phyloP scores from a whole-genome alignment of 2,329 filamentous ascomycete genomes.

The Cordyceps cicadae region DNA sequence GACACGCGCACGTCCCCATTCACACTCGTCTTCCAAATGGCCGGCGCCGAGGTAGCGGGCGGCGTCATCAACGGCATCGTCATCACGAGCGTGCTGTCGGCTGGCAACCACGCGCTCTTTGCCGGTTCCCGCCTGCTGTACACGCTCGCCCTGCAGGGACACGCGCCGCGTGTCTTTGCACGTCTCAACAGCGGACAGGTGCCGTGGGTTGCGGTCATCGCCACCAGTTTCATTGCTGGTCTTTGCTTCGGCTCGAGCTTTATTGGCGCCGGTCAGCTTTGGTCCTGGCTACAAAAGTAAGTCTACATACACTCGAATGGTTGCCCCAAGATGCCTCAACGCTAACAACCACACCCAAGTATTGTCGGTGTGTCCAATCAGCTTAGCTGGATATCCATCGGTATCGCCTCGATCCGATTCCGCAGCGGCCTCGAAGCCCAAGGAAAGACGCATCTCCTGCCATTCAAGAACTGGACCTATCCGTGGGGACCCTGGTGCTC shows the following conservation, averaged over 20 bases:
- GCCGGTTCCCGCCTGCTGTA: conserved; percentile 27
- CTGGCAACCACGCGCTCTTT: conserved; percentile 30
- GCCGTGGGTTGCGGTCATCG: conserved; percentile 35
- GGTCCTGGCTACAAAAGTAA: conserved; percentile 59
- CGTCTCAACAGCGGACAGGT: conserved; percentile 27
- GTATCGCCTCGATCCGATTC: conserved; percentile 58
- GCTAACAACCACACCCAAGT: conserved; percentile 21
- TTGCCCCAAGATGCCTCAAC: background rate
- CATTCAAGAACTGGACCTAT: conserved; percentile 61
- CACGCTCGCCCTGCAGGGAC: conserved; percentile 31
- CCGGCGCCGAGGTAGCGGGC: conserved; percentile 42
- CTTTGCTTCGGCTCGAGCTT: conserved; percentile 58
- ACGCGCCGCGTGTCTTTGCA: conserved; percentile 49
- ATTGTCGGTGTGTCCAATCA: conserved; percentile 62
- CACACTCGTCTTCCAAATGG: conserved; percentile 52
- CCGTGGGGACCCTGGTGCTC: conserved; percentile 51
- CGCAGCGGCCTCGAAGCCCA: conserved; percentile 48
- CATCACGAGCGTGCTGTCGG: conserved; percentile 29
- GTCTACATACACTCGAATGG: conserved; percentile 7
- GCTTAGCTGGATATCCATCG: conserved; percentile 57
- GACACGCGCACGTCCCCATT: conserved; percentile 27
- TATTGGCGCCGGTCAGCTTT: conserved; percentile 56
- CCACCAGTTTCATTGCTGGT: conserved; percentile 47
- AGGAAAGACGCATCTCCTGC: conserved; percentile 51
- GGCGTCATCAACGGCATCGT: conserved; percentile 54